Conservation (phyloP, 495 filamentous ascomycete species). For the Penicillium chermesinum region DNA sequence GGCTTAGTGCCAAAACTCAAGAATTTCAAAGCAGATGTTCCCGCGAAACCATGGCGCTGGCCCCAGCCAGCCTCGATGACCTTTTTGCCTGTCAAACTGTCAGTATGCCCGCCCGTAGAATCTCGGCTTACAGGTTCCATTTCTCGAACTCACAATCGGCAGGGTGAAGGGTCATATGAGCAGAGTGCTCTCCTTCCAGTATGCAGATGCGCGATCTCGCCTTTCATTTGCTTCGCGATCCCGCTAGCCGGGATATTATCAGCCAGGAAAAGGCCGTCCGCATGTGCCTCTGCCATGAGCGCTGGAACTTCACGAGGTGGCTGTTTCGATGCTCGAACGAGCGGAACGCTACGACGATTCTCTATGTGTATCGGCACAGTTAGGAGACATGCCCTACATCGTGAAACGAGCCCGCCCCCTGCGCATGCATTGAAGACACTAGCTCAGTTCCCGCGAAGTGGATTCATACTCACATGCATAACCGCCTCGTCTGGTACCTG, state of each 20-base stretch:
- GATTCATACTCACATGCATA: slow-evolving; percentile 27
- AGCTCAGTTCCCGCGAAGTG: too few relatives aligned
- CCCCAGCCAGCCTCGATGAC: slow-evolving; percentile 81
- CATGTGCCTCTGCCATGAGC: slow-evolving; percentile 27
- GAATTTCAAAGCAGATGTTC: slow-evolving; percentile 36
- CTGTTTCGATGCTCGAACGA: slow-evolving; percentile 26
- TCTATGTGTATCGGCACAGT: slow-evolving; percentile 10
- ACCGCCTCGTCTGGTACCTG: slow-evolving; percentile 23
- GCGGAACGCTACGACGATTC: slow-evolving; percentile 19
- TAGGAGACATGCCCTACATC: background rate
- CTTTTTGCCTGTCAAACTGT: slow-evolving; percentile 46
- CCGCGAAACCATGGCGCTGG: slow-evolving; percentile 79
- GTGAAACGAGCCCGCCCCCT: background rate
- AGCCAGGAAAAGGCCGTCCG: slow-evolving; percentile 27
- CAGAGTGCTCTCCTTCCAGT: slow-evolving; percentile 55
- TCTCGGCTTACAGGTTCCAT: background rate
- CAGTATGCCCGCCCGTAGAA: background rate
- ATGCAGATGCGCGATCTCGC: slow-evolving; percentile 81
- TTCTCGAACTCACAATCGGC: slow-evolving; percentile 49
- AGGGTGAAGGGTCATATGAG: slow-evolving; percentile 74
- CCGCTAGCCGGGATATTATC: slow-evolving; percentile 17
- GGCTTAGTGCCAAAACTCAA: slow-evolving; percentile 39
- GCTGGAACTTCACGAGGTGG: slow-evolving; percentile 26
- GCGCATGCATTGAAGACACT: too few relatives aligned
- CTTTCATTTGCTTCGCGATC: slow-evolving; percentile 24